Conservation (phyloP, 2,329 filamentous ascomycete genomes). For the Tolypocladium pustulatum region DNA sequence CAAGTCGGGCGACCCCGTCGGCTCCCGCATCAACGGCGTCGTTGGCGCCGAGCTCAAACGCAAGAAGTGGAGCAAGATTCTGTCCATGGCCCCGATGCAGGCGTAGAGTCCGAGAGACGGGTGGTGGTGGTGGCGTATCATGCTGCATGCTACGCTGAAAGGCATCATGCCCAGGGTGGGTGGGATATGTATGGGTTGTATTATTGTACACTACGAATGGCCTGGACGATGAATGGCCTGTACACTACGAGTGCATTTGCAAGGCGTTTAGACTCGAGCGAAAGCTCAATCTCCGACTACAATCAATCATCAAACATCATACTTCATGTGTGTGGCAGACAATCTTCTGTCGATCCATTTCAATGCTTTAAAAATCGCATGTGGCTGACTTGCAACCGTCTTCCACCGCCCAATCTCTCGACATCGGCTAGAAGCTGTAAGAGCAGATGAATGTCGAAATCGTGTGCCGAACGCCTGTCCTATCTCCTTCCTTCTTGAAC, state of each 20-base stretch:
- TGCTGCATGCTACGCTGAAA: not conserved
- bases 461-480: not conserved
- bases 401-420: not conserved
- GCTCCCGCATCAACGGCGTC: slow-evolving; percentile 81
- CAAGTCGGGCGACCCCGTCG: slow-evolving; percentile 92
- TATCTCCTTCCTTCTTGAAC: not conserved
- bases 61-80: slow-evolving; percentile 97
- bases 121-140: not conserved
- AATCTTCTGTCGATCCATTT: not conserved
- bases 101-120: slow-evolving; percentile 23
- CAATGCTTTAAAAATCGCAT: not conserved
- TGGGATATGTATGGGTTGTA: not conserved
- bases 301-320: slow-evolving; percentile 1
- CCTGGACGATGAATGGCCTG: not conserved
- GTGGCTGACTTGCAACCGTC: not conserved
- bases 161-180: too few species aligned
- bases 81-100: slow-evolving; percentile 78
- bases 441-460: not conserved
- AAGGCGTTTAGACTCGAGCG: slow-evolving; percentile 21
- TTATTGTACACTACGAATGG: not conserved
- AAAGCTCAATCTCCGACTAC: slow-evolving; percentile 1
- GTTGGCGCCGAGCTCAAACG: slow-evolving; percentile 82
- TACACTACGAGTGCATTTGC: slow-evolving; percentile 13
- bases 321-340: not conserved
- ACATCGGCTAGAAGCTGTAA: not conserved